Evolutionary conservation across 2,329 filamentous ascomycete species (phyloP), one percentile per base, ranked within the genome.

Genomic region (Plectosphaerella sp.): DNA sequence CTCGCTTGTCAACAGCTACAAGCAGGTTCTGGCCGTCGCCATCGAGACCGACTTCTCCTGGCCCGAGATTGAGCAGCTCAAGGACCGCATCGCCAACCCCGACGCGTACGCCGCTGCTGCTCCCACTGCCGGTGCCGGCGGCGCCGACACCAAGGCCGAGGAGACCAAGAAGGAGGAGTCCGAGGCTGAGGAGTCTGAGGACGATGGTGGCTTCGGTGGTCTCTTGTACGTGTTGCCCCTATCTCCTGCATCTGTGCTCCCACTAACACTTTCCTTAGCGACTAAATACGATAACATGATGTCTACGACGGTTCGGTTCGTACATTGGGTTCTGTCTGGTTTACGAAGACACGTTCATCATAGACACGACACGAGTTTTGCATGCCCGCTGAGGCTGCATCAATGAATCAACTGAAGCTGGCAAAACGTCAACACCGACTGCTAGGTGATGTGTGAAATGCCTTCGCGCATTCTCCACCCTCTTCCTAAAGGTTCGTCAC

Each of bases 71-170:
- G 86, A 95, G 69, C 83, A 96, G 78, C 88, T 99, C 80, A 99
- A 99, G 89, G 94, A 99, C 80, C 91, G 94, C 74, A 97, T 99
- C 68, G 91, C 91, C 78, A 97, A 99, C 86, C 95, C 95, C 64
- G 94, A 99, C 52, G 91, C 91, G 52, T 99, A 97, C 74, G 94
- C 93, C 60, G 73, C 90, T 47, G 80, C 92, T 61, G 91, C 88
- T 61, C 91, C 93, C 54, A 83, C 72, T 59, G 87, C 86, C 52
- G 79, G 78, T 54, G 77, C 83, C 52, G 75, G 75, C 50, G 72
- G 74, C 55, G 76, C 74, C 57, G 73, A 72, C 51, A 79, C 76
- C 57, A 76, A 75, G 52, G 72, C 74, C 50, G 76, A 78, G 58
- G 77, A 80, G 63, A 79, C 83, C 67, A 77, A 84, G 68, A 78